phyloP scores from a whole-genome alignment of 768 basidiomycete genomes.

The Solioccasus polychromus region DNA sequence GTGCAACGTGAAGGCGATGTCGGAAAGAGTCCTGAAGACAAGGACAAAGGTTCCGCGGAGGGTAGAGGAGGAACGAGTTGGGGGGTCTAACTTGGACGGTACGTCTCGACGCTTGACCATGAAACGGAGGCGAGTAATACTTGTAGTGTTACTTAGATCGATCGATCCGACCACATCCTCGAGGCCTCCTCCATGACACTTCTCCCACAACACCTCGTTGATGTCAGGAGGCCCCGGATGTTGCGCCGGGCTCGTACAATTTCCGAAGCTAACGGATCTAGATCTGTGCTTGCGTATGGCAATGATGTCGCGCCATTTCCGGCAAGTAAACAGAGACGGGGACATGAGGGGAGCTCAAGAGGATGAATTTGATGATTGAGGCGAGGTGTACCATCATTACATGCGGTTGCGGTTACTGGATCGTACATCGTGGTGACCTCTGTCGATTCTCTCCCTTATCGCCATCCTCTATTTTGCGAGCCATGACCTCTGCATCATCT shows the following conservation, averaged over 20 bases:
- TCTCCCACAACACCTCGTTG: slow-evolving; percentile 18
- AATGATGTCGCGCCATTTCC: neutral
- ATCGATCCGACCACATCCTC: slow-evolving; percentile 11
- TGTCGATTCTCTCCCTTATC: neutral
- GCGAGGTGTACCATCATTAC: slow-evolving; percentile 2
- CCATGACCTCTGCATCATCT: slow-evolving; percentile 19
- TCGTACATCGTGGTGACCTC: slow-evolving; percentile 10
- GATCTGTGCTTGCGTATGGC: neutral
- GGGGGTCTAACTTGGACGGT: slow-evolving; percentile 6
- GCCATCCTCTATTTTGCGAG: slow-evolving; percentile 16
- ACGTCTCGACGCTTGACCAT: neutral
- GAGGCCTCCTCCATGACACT: neutral
- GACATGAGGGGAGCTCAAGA: too few species aligned
- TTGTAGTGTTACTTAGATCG: slow-evolving; percentile 4
- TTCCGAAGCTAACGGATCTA: neutral
- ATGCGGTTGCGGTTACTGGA: slow-evolving; percentile 19
- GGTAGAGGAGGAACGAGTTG: neutral
- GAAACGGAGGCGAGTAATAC: neutral
- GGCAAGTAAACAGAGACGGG: neutral
- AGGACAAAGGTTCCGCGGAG: neutral
- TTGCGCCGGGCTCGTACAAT: neutral
- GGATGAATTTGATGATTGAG: too few species aligned
- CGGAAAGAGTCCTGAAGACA: neutral
- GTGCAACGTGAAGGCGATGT: neutral
- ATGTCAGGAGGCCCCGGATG: slow-evolving; percentile 9